Percentiles rank a stretch among this genome's conserved stretches.
These are phyloP conservation scores for Agaricales sp. DNA, from an alignment of 1,284 basidiomycete species.

Conservation along the genomic window DNA sequence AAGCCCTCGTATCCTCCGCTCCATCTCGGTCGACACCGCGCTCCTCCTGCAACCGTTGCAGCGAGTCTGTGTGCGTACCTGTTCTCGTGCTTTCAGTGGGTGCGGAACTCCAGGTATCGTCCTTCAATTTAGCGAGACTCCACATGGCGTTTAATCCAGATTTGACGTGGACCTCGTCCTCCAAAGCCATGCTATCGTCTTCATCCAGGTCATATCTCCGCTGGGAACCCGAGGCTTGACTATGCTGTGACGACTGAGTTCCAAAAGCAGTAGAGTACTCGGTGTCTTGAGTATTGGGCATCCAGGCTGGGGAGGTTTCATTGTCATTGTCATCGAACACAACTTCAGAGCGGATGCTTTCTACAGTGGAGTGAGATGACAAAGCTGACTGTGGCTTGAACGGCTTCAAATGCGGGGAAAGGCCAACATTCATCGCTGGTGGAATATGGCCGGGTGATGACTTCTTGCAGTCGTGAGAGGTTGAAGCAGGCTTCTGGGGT, in stretches of 20 bases:
- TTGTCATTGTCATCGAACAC: conserved; percentile 38
- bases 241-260: conserved; percentile 22
- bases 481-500: conserved; percentile 17
- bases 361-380: conserved; percentile 42
- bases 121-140: background rate
- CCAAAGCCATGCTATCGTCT: conserved; percentile 62
- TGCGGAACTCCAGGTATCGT: background rate
- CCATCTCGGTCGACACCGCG: conserved; percentile 6
- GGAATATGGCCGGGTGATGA: conserved; percentile 19
- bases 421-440: conserved; percentile 31
- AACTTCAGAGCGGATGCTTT: conserved; percentile 36
- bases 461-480: conserved; percentile 2
- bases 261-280: conserved; percentile 29
- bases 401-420: conserved; percentile 24
- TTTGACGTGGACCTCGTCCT: conserved; percentile 52
- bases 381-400: conserved; percentile 22
- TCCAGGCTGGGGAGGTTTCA: conserved; percentile 33
- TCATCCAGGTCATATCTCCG: conserved; percentile 29
- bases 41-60: background rate
- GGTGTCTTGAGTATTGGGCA: conserved; percentile 49
- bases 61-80: background rate
- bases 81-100: background rate
- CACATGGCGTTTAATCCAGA: conserved; percentile 15
- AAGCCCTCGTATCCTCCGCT: conserved; percentile 1
- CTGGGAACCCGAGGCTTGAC: conserved; percentile 8